phyloP scores from a whole-genome alignment of 176 grass and related monocot genomes.

The Thinopyrum elongatum region DNA sequence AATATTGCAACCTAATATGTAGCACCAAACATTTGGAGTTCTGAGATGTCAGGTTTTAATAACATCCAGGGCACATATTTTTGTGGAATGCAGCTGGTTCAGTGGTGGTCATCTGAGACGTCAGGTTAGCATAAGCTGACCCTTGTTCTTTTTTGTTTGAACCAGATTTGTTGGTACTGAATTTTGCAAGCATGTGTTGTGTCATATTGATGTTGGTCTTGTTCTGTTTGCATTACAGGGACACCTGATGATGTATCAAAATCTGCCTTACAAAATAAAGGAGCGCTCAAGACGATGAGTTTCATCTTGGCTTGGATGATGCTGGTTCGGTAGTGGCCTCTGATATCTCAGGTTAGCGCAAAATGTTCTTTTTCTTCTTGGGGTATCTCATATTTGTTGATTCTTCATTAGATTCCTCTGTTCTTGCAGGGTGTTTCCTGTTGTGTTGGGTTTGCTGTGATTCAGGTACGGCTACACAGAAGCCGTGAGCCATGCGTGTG shows the following conservation, averaged over 20 bases:
- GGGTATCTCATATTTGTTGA: not conserved
- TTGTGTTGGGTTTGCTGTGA: not conserved
- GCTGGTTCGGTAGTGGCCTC: not conserved
- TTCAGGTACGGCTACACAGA: too few relatives aligned
- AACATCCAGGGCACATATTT: not conserved
- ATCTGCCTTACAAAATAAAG: not conserved
- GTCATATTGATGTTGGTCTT: not conserved
- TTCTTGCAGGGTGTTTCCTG: not conserved
- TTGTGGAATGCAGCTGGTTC: not conserved
- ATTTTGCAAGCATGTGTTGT: not conserved
- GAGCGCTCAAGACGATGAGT: not conserved
- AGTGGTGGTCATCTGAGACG: not conserved
- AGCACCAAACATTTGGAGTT: too few relatives aligned
- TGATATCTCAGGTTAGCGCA: not conserved
- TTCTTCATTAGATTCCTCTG: not conserved
- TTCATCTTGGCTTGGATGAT: not conserved
- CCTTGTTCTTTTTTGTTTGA: not conserved
- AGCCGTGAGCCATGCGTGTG: too few relatives aligned
- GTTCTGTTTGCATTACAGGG: not conserved
- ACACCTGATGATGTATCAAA: not conserved
- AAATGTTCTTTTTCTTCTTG: not conserved
- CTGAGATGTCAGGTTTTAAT: too few relatives aligned
- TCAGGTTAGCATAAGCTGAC: not conserved
- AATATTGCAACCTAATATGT: too few relatives aligned
- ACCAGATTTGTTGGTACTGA: not conserved